Percentiles rank a stretch among this genome's conserved stretches.
Conservation (phyloP, 176 grass and related monocot genomes). For the Triticum aestivum region IWGSC_CS_RefSeq_v2.1 NC_057804.1:448110471-448110970, state of each 20-base stretch:
- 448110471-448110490: background rate
- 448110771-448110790: background rate
- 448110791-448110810: background rate
- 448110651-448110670: background rate
- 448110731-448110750: background rate
- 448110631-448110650: background rate
- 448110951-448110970: background rate
- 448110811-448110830: background rate
- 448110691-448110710: background rate
- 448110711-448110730: background rate
- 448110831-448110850: background rate
- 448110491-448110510: conserved; percentile 3
- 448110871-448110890: background rate
- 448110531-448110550: conserved; percentile 17
- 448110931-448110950: background rate
- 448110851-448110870: conserved; percentile 13
- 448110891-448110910: background rate
- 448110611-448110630: conserved; percentile 8
- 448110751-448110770: conserved; percentile 13
- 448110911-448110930: background rate
- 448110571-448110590: background rate
- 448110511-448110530: conserved; percentile 11
- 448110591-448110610: background rate
- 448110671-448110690: conserved; percentile 2
- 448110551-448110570: background rate